Conservation (phyloP, 805 yeast species). For the Geotrichum ghanense region DNA sequence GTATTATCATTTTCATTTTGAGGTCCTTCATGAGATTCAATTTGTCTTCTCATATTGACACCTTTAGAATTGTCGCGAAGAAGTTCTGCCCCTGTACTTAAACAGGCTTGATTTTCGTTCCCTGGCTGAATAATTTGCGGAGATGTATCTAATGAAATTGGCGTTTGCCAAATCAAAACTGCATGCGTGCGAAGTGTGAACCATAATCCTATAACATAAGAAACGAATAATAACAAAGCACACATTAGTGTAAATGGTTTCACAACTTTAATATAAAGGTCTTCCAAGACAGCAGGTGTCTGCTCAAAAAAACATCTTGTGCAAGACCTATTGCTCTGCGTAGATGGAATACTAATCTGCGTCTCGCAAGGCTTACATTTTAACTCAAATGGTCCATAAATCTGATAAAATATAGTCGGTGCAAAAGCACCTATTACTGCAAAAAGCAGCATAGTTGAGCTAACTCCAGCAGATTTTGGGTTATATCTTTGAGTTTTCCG, state of each 20-base stretch:
- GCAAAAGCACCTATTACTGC: slow-evolving; percentile 86
- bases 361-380: slow-evolving; percentile 48
- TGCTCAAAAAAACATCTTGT: slow-evolving; percentile 66
- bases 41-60: slow-evolving; percentile 3
- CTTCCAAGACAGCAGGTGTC: slow-evolving; percentile 56
- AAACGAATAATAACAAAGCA: slow-evolving; percentile 67
- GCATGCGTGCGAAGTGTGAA: slow-evolving; percentile 95
- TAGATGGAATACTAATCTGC: slow-evolving; percentile 6
- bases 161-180: slow-evolving; percentile 84
- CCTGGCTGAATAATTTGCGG: background rate
- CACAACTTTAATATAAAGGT: slow-evolving; percentile 53
- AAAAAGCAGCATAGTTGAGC: slow-evolving; percentile 87
- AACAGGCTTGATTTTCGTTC: background rate
- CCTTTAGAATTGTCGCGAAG: background rate
- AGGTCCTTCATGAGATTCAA: slow-evolving; percentile 6
- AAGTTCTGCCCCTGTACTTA: background rate
- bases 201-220: slow-evolving; percentile 80
- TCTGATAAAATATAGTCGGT: slow-evolving; percentile 81
- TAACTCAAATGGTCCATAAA: slow-evolving; percentile 78
- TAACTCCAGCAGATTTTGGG: slow-evolving; percentile 94
- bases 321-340: slow-evolving; percentile 29
- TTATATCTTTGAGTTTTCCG: slow-evolving; percentile 91
- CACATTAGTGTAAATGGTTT: slow-evolving; percentile 76
- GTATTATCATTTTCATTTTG: slow-evolving; percentile 11
- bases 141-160: slow-evolving; percentile 32